Percentiles rank a stretch among this genome's conserved stretches.
These are phyloP conservation scores for Backusella tarrabulga DNA, from an alignment of 192 early-diverging fungal species.

Conservation along the genomic window DNA sequence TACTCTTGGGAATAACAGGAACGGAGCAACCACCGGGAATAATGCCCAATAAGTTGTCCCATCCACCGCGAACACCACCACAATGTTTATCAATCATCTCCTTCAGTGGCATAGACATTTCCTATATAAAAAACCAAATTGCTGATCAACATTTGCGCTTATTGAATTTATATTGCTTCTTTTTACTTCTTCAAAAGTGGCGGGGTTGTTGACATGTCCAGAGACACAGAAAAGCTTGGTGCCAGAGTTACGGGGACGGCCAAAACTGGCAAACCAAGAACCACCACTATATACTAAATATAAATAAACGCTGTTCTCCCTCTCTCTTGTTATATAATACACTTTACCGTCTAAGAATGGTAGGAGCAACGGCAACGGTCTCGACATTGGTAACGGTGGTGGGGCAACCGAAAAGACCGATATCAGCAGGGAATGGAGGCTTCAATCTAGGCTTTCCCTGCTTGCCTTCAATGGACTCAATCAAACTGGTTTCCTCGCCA, in stretches of 20 bases:
- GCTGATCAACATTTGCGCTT: not conserved
- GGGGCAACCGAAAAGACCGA: constrained; percentile 97
- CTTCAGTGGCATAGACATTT: constrained; percentile 94
- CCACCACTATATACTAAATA: constrained; percentile 64
- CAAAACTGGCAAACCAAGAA: constrained; percentile 92
- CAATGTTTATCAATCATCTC: constrained; percentile 95
- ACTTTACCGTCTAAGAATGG: constrained; percentile 59
- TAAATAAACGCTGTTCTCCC: not conserved
- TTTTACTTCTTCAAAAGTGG: constrained; percentile 87
- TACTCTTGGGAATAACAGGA: constrained; percentile 78
- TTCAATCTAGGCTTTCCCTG: constrained; percentile 98
- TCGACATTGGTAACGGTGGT: constrained; percentile 99
- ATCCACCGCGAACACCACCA: constrained; percentile 96
- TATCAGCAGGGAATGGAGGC: constrained; percentile 99
- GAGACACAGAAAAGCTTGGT: constrained; percentile 98
- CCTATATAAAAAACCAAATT: constrained; percentile 19
- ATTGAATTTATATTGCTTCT: not conserved
- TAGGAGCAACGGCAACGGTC: constrained; percentile 97
- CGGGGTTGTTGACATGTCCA: constrained; percentile 97
- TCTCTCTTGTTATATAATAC: no score
- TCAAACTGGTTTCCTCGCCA: constrained; percentile 91
- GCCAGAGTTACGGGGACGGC: constrained; percentile 89
- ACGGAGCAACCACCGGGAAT: constrained; percentile 98
- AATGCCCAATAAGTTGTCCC: constrained; percentile 97
- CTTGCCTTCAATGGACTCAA: constrained; percentile 93